Percentiles rank a stretch among this genome's conserved stretches.
Evolutionary conservation across 2,329 filamentous ascomycete species (phyloP).

Genomic region (Pseudogymnoascus sp.): DNA sequence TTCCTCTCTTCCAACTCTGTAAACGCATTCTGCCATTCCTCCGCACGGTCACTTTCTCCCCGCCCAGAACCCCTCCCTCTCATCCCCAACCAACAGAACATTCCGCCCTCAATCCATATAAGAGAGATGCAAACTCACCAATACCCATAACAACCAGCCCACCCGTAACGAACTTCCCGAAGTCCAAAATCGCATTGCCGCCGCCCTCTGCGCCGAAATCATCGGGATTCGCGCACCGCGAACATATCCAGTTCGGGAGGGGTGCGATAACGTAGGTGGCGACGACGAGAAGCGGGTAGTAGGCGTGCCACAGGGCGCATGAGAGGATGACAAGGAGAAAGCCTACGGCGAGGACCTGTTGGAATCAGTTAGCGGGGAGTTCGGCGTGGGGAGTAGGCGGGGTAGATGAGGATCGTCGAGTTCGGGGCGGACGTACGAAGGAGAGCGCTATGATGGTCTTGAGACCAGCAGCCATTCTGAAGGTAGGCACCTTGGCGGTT

Average conservation of each 20-base stretch:
- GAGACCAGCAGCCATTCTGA: constrained; percentile 68
- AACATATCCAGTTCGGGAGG: constrained; percentile 92
- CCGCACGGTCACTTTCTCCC: not conserved
- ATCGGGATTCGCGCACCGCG: constrained; percentile 81
- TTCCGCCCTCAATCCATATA: not conserved
- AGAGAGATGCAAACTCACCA: constrained; percentile 54
- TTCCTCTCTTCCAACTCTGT: not conserved
- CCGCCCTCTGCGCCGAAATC: constrained; percentile 85
- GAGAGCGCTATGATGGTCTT: constrained; percentile 99
- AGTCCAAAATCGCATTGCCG: constrained; percentile 78
- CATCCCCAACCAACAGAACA: not conserved
- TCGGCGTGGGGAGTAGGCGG: not conserved
- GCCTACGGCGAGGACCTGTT: constrained; percentile 82
- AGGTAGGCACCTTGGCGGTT: constrained; percentile 16
- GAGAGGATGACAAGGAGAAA: constrained; percentile 99
- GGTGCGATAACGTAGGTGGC: constrained; percentile 92
- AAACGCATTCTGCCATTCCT: not conserved
- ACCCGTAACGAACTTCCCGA: constrained; percentile 88
- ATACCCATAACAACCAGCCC: constrained; percentile 97
- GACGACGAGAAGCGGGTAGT: constrained; percentile 91
- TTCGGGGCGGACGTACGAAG: constrained; percentile 56
- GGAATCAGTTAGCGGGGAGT: constrained; percentile 11
- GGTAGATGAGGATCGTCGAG: not conserved
- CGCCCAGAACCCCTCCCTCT: no score
- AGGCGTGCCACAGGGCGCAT: constrained; percentile 89